Conservation (phyloP, 305 asterid species). For the Rubia tinctorum region DNA sequence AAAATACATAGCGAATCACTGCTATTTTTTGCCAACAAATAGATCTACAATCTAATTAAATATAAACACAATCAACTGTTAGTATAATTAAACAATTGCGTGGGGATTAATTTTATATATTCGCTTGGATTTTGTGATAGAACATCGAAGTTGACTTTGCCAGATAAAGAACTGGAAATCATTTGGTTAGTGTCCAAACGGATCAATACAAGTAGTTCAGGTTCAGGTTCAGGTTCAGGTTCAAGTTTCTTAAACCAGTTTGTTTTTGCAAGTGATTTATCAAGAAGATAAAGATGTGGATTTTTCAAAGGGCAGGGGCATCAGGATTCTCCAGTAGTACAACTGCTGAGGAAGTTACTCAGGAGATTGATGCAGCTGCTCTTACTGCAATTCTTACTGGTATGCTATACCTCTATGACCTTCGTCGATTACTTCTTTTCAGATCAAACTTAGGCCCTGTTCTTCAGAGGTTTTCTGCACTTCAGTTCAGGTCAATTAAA, state of each 20-base stretch:
- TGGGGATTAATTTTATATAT: neutral
- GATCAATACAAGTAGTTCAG: neutral
- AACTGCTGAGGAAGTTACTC: constrained; percentile 70
- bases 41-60: neutral
- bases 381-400: constrained; percentile 54
- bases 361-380: constrained; percentile 61
- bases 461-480: too few species aligned
- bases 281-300: constrained; percentile 40
- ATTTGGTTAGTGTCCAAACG: neutral
- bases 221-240: neutral
- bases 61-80: neutral
- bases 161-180: neutral
- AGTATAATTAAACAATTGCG: neutral
- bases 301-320: constrained; percentile 36
- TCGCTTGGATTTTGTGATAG: neutral
- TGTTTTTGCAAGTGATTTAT: neutral
- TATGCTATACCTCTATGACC: neutral
- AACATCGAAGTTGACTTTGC: constrained; percentile 5
- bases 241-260: neutral
- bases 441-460: neutral
- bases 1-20: too few species aligned
- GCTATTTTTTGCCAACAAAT: neutral
- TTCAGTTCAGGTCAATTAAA: too few species aligned
- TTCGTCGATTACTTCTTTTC: neutral
- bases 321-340: constrained; percentile 69